Evolutionary conservation across 2,329 filamentous ascomycete genomes (phyloP), one percentile per base, ranked within the genome.

Genomic region (Waltergamsia citrina): DNA sequence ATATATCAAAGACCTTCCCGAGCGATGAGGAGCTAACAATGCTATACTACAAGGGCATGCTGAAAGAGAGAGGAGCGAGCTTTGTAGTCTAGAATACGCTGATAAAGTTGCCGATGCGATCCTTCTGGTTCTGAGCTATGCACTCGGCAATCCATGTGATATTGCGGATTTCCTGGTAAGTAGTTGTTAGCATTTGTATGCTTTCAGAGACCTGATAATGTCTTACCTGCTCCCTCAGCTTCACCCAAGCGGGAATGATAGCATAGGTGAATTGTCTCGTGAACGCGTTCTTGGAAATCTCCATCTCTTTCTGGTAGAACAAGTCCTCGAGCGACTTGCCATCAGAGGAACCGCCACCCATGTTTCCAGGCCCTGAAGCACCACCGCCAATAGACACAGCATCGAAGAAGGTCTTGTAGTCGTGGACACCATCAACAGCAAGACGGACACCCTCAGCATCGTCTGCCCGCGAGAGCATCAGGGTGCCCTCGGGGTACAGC

Each of bases 261-360:
- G 85, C 84, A 49, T 85, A 87, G 11, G 87, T 94, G 58, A 98
- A 98, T 57, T 98, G 92, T 46, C 86, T 76, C 5, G 92, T 98
- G 54, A 98, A 98, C 7, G 88, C 86, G 40, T 81, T 65, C 71
- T 98, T 98, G 36, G 85, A 90, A 43, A 96, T 82, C 57, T 98
- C 88, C 92, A 96, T 96, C 65, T 98, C 92, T 65, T 94, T 96
- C 60, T 95, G 86, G 58, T 98, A 98, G 63, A 98, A 98, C 67
- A 98, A 71, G 53, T 98, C 92, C 56, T 98, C 92, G 48, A 98
- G 61, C 49, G 88, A 95, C 65, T 85, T 87, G 32, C 85, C 82
- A 46, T 94, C 87, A 12, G 76, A 69, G 18, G 81, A 78, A n/a
- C 74, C 69, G 23, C 86, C 86, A 17, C 77, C 76, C 82, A 88